Evolutionary conservation across 1,139 yeast genomes (phyloP), one percentile per base, ranked within the genome.

Genomic region (Candida pseudocylindracea): DNA sequence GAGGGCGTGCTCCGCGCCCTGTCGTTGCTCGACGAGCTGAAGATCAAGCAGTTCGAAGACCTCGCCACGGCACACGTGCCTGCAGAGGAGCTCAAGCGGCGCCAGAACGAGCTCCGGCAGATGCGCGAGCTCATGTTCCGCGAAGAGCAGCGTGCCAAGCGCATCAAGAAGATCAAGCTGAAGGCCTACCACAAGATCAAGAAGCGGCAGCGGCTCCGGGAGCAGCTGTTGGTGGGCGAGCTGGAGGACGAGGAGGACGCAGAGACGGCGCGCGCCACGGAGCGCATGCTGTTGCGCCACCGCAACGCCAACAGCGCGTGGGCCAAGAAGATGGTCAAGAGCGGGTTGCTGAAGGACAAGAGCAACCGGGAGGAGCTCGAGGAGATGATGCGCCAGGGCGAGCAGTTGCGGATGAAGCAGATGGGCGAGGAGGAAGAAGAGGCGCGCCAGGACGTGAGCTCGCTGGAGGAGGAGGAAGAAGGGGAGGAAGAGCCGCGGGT

Each of bases 61-160:
- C 65, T 81, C 30, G 88, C 81, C 10, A 67, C 75, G n/a, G 81
- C 91, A 2, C 73, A 76, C 42, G 53, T 88, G 49, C 63, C 91
- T 0, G 67, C 76, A 25, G 93, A 78, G 39, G 98, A 91, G 34
- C 55, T 85, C 55, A 58, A 60, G 38, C 69, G 72, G 46, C 67
- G 93, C 41, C 75, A 92, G 10, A 67, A 70, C 36, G 94, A 88
- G 51, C 63, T 88, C 41, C 66, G 96, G 42, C 54, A 76, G 45
- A 83, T 83, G 95, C 67, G 98, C 40, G 98, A 88, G 46, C 64
- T 88, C 39, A 80, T 88, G 93, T 88, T 83, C 54, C 67, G 96
- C 46, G 95, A 88, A 45, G 95, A 88, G 55, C 69, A 73, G 45
- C 74, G 80, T 48, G 83, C 96, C 13, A 81, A 69, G 50, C 67